Base-by-base conservation (phyloP, 495 filamentous ascomycete genomes). In the Mycothermus thermophilus region DNA sequence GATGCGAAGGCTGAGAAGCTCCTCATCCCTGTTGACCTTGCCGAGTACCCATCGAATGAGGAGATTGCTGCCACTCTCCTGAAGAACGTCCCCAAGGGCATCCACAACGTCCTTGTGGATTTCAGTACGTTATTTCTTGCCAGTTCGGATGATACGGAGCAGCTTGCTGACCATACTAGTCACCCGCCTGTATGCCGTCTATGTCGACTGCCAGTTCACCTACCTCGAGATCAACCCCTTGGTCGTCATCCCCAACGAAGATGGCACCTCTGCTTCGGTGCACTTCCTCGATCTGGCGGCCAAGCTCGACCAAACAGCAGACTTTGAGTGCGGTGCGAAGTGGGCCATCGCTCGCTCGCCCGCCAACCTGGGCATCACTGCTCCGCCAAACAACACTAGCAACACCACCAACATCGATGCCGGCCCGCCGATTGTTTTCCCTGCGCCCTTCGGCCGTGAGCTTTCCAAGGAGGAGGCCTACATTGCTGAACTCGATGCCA, bases 151-250 rank as follows among this genome's bases (percentile, higher is more conserved):
- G 32, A 41, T 35, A 20, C 15, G 36, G 12, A 30, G 25, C 37
- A 25, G 37, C n/a, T 31, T n/a, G 25, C 11, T 15, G 4, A n/a
- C 18, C 7, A 12, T 10, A 15, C 14, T 22, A 55, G 52, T 60
- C 43, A 48, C 50, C n/a, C 57, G 57, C 21, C 74, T 87, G 27
- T 95, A 95, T 55, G 87, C 85, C 54, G 90, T 99, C 69, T 99
- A 96, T 51, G 90, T 99, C 36, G 90, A 99, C 72, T 93, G 83
- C 79, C 90, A 99, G 65, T 99, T 99, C 73, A 96, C 90, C 54
- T 96, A 96, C 68, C 86, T 99, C 41, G 90, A 99, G 66, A 99
- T 99, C 72, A 99, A 99, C 72, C 90, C 90, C 35, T 66, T 99
- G 40, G 90, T 99, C 36, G 90, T 94, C 52, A 87, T 99, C 50